These are phyloP conservation scores for Nemania sp. DNA, from an alignment of 2,329 filamentous ascomycete genomes.

Conservation along the genomic window DNA sequence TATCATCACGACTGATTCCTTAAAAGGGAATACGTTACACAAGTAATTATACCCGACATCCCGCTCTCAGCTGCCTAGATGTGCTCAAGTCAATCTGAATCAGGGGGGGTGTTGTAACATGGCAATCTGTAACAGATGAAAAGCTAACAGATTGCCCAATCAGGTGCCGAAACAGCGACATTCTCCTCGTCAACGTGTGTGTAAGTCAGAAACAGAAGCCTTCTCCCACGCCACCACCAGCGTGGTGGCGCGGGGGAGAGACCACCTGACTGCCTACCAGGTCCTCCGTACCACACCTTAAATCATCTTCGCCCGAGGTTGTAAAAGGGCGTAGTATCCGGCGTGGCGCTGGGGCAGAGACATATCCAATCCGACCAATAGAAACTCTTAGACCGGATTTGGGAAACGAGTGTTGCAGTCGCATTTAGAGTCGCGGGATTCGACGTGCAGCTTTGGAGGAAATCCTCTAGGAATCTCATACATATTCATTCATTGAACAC, in stretches of 20 bases:
- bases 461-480: constrained; percentile 20
- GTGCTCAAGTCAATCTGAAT: constrained; percentile 10
- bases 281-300: constrained; percentile 2
- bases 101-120: not conserved
- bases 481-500: no score
- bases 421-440: constrained; percentile 12
- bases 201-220: no score
- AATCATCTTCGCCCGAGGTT: not conserved
- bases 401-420: not conserved
- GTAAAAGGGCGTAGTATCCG: not conserved
- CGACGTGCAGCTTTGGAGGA: constrained; percentile 10
- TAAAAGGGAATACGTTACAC: no score
- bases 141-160: constrained; percentile 2
- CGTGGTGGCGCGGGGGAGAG: not conserved
- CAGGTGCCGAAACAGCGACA: not conserved
- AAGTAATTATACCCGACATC: no score
- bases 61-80: constrained; percentile 15
- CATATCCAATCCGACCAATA: constrained; percentile 8
- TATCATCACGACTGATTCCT: no score
- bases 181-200: not conserved
- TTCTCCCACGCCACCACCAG: no score
- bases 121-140: not conserved
- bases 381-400: not conserved
- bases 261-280: constrained; percentile 6
- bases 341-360: constrained; percentile 10